Evolutionary conservation across 2,329 filamentous ascomycete species (phyloP).

Genomic region (Oidium heveae): DNA sequence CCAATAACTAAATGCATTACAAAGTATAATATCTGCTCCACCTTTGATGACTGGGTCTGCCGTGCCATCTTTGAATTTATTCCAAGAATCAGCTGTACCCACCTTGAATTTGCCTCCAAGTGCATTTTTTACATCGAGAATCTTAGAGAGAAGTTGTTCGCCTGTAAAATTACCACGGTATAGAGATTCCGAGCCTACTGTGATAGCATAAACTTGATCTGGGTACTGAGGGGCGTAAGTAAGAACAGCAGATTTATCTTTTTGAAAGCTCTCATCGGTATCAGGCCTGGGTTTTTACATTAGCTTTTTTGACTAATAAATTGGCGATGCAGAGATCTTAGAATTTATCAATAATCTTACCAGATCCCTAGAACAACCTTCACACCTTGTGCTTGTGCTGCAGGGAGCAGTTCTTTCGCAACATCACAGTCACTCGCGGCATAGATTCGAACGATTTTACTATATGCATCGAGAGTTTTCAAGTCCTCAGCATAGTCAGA

Average conservation of each 20-base stretch:
- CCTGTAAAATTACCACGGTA: conserved; percentile 45
- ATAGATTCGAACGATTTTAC: conserved; percentile 38
- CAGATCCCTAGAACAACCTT: conserved; percentile 47
- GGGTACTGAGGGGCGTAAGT: conserved; percentile 23
- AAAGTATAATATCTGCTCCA: conserved; percentile 29
- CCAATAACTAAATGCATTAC: conserved; percentile 53
- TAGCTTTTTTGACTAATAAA: neutral
- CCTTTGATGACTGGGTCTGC: conserved; percentile 34
- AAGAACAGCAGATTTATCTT: conserved; percentile 32
- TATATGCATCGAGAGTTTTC: conserved; percentile 25
- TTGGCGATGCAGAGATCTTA: conserved; percentile 1
- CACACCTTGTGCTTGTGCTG: conserved; percentile 36
- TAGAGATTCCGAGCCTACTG: conserved; percentile 44
- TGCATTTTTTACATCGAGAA: conserved; percentile 31
- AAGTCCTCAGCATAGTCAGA: conserved; percentile 41
- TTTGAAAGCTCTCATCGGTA: conserved; percentile 31
- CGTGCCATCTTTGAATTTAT: conserved; percentile 43
- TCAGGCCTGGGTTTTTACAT: conserved; percentile 25
- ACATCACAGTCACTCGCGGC: conserved; percentile 40
- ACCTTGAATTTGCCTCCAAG: conserved; percentile 28
- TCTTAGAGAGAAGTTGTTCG: conserved; percentile 30
- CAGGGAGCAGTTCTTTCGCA: conserved; percentile 35
- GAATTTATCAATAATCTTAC: conserved; percentile 17
- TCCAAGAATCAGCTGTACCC: conserved; percentile 49
- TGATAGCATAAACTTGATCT: conserved; percentile 39